Evolutionary conservation across 176 grass and related monocot species (phyloP).

Genomic region (Phyllostachys edulis): DNA sequence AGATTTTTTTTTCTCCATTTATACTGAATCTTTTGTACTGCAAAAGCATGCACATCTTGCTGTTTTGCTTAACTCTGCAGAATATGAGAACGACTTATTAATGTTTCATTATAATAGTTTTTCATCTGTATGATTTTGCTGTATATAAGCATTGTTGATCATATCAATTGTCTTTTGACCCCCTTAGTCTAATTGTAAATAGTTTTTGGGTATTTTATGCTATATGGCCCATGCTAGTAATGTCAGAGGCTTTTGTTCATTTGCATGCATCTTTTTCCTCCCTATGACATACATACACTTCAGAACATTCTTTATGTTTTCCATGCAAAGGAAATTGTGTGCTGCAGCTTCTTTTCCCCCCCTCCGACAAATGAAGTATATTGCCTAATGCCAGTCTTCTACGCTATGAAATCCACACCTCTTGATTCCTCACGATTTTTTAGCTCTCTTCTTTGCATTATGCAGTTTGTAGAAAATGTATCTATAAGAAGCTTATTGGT

Average conservation of each 20-base stretch:
- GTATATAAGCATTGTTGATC: not conserved
- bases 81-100: not conserved
- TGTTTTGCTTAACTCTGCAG: no score
- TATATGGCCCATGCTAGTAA: not conserved
- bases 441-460: constrained; percentile 27
- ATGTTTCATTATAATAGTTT: not conserved
- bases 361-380: not conserved
- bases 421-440: constrained; percentile 3
- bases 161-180: not conserved
- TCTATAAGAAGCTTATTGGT: constrained; percentile 65
- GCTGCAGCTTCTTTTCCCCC: not conserved
- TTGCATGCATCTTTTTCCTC: constrained; percentile 20
- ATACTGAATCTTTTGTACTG: no score
- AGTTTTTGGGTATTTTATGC: not conserved
- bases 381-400: not conserved
- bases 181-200: not conserved
- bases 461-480: constrained; percentile 93
- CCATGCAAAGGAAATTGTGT: not conserved
- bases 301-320: constrained; percentile 24
- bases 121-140: not conserved
- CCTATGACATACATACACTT: not conserved
- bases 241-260: constrained; percentile 12
- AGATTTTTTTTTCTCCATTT: no score
- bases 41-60: no score
- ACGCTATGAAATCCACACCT: constrained; percentile 15